Conservation (phyloP, 331 rosid genomes). For the Quercus lobata region DNA sequence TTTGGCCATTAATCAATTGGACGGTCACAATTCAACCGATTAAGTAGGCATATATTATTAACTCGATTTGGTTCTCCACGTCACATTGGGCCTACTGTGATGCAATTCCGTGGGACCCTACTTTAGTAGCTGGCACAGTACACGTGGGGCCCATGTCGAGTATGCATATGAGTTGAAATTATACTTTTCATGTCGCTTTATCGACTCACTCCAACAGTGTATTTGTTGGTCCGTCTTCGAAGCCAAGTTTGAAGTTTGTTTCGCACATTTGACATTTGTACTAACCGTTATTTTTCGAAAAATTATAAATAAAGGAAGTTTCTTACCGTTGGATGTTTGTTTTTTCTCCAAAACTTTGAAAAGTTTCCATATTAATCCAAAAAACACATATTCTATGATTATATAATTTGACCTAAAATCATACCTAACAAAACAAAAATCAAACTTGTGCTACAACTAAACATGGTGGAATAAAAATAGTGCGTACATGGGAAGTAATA, state of each 20-base stretch:
- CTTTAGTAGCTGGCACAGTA: not conserved
- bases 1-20: not conserved
- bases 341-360: not conserved
- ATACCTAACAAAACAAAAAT: no score
- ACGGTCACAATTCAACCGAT: constrained; percentile 1
- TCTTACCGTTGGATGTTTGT: constrained; percentile 22
- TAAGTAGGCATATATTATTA: not conserved
- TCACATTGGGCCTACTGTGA: constrained; percentile 20
- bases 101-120: not conserved
- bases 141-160: not conserved
- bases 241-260: constrained; percentile 37
- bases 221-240: constrained; percentile 33
- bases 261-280: no score
- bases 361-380: constrained; percentile 4
- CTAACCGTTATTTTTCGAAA: constrained; percentile 14
- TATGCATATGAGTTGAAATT: constrained; percentile 20
- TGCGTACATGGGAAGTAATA: no score
- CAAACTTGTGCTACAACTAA: no score
- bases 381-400: not conserved
- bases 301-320: not conserved
- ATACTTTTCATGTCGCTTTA: constrained; percentile 24
- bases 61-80: not conserved
- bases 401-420: no score
- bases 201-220: not conserved
- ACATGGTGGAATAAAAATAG: no score